A percentile compares a stretch with the other conserved stretches of the same genome.
These are phyloP conservation scores for Entomortierella lignicola DNA, from an alignment of 192 early-diverging fungal species.

Conservation along the genomic window DNA sequence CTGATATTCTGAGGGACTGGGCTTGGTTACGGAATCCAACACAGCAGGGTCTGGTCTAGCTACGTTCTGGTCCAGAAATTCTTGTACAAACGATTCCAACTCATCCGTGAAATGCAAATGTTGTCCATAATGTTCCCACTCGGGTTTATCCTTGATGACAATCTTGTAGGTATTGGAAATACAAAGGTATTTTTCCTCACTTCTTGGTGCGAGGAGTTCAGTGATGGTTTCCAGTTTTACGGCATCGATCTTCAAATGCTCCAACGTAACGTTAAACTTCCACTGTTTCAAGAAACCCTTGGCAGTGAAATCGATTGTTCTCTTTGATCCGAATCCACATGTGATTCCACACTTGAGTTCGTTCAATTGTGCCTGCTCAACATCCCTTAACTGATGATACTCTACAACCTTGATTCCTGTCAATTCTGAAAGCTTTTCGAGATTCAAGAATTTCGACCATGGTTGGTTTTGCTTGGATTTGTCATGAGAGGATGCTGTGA, in stretches of 20 bases:
- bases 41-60: slow-evolving; percentile 13
- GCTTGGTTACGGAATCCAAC: slow-evolving; percentile 23
- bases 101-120: slow-evolving; percentile 44
- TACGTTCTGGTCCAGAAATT: slow-evolving; percentile 32
- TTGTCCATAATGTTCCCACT: slow-evolving; percentile 50
- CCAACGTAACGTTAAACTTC: slow-evolving; percentile 30
- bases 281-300: slow-evolving; percentile 51
- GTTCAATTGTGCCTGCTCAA: slow-evolving; percentile 24
- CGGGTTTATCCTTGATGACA: slow-evolving; percentile 42
- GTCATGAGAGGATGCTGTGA: slow-evolving; percentile 49
- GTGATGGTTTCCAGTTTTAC: slow-evolving; percentile 29
- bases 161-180: slow-evolving; percentile 55
- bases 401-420: slow-evolving; percentile 38
- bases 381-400: slow-evolving; percentile 36
- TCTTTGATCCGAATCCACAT: slow-evolving; percentile 47
- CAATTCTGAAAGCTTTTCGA: slow-evolving; percentile 21
- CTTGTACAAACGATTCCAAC: slow-evolving; percentile 28
- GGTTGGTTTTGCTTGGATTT: slow-evolving; percentile 54
- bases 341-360: slow-evolving; percentile 45
- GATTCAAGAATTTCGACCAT: slow-evolving; percentile 47
- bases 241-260: slow-evolving; percentile 6
- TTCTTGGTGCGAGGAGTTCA: not conserved
- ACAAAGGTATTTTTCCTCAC: slow-evolving; percentile 34
- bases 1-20: not conserved
- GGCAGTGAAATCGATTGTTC: slow-evolving; percentile 49